These are phyloP conservation scores for Thermothielavioides terrestris DNA, from an alignment of 495 filamentous ascomycete species.

Conservation along the genomic window DNA sequence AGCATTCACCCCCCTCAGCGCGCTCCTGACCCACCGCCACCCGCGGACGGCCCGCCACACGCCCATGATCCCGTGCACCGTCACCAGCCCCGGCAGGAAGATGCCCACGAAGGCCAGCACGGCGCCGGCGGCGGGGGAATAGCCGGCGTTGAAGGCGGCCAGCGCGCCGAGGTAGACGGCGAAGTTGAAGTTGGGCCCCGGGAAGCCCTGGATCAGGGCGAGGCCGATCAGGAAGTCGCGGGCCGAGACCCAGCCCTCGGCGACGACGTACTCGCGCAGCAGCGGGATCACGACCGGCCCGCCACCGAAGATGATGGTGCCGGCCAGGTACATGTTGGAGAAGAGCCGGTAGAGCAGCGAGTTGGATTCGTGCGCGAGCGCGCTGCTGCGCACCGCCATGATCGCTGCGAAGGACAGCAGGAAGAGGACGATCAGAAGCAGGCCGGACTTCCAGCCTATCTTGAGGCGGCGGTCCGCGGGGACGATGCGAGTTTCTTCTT, in stretches of 20 bases:
- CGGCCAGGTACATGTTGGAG: constrained; percentile 73
- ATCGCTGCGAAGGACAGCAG: constrained; percentile 52
- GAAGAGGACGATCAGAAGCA: constrained; percentile 43
- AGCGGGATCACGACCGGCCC: constrained; percentile 80
- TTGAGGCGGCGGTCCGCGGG: constrained; percentile 31
- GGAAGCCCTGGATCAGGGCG: constrained; percentile 74
- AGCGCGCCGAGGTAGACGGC: constrained; percentile 67
- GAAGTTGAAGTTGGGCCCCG: constrained; percentile 84
- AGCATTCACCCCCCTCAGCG: constrained; percentile 64
- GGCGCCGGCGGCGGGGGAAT: constrained; percentile 35
- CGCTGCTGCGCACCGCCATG: constrained; percentile 49
- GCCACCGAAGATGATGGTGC: constrained; percentile 81
- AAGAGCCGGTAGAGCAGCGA: constrained; percentile 56
- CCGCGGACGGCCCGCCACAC: constrained; percentile 56
- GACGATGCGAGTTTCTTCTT: constrained; percentile 30
- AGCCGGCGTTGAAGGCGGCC: constrained; percentile 33
- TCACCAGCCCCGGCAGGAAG: constrained; percentile 59
- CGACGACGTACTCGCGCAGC: constrained; percentile 68
- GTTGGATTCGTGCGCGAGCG: constrained; percentile 26
- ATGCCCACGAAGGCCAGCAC: constrained; percentile 59
- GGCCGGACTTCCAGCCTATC: constrained; percentile 40
- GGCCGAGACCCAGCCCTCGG: constrained; percentile 66
- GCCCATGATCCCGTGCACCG: constrained; percentile 58
- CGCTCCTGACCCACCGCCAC: constrained; percentile 44
- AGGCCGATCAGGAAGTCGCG: constrained; percentile 77